Percentiles rank a stretch among this genome's conserved stretches.
Conservation (phyloP, 768 basidiomycete genomes). For the Pisolithus tinctorius region DNA sequence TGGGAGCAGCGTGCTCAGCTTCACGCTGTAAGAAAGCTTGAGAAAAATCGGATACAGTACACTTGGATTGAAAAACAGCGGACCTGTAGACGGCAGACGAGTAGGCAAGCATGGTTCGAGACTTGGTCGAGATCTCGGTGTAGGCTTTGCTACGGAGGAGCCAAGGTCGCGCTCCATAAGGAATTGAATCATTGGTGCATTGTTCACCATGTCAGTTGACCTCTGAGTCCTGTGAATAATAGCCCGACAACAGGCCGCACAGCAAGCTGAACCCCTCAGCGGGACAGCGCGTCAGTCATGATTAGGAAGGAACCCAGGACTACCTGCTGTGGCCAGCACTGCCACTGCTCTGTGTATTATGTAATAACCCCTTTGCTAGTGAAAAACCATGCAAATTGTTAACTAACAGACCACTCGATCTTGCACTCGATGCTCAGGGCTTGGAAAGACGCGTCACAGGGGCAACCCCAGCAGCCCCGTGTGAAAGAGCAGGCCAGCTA, state of each 20-base stretch:
- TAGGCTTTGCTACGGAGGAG: conserved; percentile 12
- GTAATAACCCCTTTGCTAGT: no score
- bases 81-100: conserved; percentile 63
- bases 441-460: conserved; percentile 15
- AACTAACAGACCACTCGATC: not conserved
- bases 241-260: not conserved
- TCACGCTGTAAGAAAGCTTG: conserved; percentile 69
- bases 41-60: conserved; percentile 19
- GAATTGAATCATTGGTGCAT: conserved; percentile 30
- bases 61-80: conserved; percentile 16
- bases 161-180: conserved; percentile 22
- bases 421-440: conserved; percentile 13
- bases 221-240: not conserved
- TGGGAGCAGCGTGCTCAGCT: conserved; percentile 52
- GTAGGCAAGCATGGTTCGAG: conserved; percentile 58
- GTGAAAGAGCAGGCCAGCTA: conserved; percentile 1
- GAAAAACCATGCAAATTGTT: not conserved
- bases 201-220: conserved; percentile 43
- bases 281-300: no score
- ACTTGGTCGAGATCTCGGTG: conserved; percentile 33
- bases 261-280: no score
- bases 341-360: no score
- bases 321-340: no score
- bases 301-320: no score
- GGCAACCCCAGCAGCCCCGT: conserved; percentile 1